Conservation (phyloP, 345 rosid species). For the Linum tenue region DNA sequence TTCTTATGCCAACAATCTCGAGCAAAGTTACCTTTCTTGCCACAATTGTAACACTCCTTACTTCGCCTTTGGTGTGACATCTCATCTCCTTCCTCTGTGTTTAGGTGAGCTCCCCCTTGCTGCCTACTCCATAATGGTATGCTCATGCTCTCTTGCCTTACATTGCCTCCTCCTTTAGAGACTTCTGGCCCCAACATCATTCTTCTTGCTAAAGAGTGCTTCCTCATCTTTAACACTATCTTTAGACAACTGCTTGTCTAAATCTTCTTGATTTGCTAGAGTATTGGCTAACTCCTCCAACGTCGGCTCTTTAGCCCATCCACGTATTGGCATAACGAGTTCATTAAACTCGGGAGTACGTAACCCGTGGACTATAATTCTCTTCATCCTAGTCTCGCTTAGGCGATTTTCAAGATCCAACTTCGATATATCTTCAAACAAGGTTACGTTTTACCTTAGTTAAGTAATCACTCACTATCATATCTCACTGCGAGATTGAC, state of each 20-base stretch:
- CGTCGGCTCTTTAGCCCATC: background rate
- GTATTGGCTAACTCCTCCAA: background rate
- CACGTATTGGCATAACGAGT: background rate
- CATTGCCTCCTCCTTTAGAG: too few relatives aligned
- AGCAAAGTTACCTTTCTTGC: too few relatives aligned
- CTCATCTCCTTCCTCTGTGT: too few relatives aligned
- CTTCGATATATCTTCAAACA: background rate
- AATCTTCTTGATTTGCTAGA: background rate
- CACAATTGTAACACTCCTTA: too few relatives aligned
- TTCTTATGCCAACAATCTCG: too few relatives aligned
- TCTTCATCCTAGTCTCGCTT: background rate
- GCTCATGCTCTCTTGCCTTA: too few relatives aligned
- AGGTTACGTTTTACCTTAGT: background rate
- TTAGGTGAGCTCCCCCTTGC: too few relatives aligned
- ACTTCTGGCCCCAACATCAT: background rate
- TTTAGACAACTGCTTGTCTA: background rate
- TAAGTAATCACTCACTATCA: background rate
- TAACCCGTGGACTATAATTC: slow-evolving; percentile 2
- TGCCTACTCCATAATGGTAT: too few relatives aligned
- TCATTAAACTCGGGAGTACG: background rate
- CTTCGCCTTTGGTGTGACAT: too few relatives aligned
- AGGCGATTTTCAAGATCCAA: background rate
- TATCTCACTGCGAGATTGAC: background rate
- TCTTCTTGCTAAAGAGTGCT: background rate
- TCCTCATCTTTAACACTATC: background rate